Base-by-base conservation (phyloP, 257 asterid genomes). In the Lavandula angustifolia region DNA sequence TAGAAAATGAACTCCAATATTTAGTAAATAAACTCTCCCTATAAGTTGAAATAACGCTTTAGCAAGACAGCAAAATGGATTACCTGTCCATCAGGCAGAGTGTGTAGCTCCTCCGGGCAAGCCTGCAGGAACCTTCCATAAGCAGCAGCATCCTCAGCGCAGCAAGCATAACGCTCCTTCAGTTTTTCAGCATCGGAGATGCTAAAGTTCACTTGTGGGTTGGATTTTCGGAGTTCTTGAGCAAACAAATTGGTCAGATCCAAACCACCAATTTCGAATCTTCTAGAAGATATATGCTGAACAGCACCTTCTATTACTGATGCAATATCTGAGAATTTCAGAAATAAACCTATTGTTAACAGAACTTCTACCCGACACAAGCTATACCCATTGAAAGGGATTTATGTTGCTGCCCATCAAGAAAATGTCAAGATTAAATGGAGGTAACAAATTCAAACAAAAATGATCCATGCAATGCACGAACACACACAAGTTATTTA, bases 271-370 rank as follows among this genome's bases (percentile, higher is more conserved):
- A 89, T 47, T 69, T 92, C 99, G 72, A 89, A 70, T 81, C 99
- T 85, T 82, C 97, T 81, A 13, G 97, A 92, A 51, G 99, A 95
- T 69, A 92, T 84, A 74, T 85, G 96, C 76, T 92, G 99, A 71
- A 92, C 97, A 7, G 95, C 99, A 67, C 99, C 99, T 73, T 92
- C 99, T 65, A 92, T 87, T 33, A 92, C 97, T 44, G 97, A 87
- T 47, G 99, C 97, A 78, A 92, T 89, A 81, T 92, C 98, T 85
- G 88, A 52, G 60, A 55, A 56, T 59, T 66, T 60, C 56, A 42
- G 48, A 60, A 42, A 58, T 18, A 60, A 59, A 54, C 35, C 48
- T 63, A 16, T 50, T 11, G 34, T 68, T 34, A 62, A 43, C 49
- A 47, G 27, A 74, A 54, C 56, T 42, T 49, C n/a, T 9, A 34